Evolutionary conservation across 1,284 basidiomycete species (phyloP).

Genomic region (Cystobasidium sp.): DNA sequence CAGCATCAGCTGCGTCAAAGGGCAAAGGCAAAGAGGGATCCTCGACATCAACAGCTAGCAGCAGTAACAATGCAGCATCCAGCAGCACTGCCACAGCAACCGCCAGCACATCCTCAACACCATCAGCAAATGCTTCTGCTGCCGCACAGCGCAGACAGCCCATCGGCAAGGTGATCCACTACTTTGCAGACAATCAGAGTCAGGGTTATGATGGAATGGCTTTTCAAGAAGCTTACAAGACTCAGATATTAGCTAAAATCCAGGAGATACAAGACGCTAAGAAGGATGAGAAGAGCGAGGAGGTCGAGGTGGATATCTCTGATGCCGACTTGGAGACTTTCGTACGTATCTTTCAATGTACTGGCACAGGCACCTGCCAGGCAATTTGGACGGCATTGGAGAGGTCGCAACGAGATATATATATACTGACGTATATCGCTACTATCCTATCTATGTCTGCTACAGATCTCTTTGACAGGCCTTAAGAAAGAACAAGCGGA

Average conservation of each 20-base stretch:
- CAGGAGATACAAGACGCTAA: conserved; percentile 18
- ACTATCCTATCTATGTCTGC: neutral
- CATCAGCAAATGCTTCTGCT: conserved; percentile 4
- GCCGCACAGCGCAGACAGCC: conserved; percentile 20
- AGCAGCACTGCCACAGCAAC: neutral
- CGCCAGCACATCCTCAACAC: neutral
- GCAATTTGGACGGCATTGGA: neutral
- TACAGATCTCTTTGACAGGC: conserved; percentile 19
- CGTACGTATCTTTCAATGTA: neutral
- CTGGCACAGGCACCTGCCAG: neutral
- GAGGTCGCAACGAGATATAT: neutral
- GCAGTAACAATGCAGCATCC: conserved; percentile 6
- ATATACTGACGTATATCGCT: neutral
- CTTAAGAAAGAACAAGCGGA: conserved; percentile 11
- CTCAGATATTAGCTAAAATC: conserved; percentile 5
- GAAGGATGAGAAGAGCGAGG: neutral
- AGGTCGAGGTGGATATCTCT: neutral
- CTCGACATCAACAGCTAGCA: neutral
- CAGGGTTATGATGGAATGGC: conserved; percentile 28
- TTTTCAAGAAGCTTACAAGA: conserved; percentile 33
- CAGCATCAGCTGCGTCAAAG: conserved; percentile 22
- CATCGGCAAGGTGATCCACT: conserved; percentile 33
- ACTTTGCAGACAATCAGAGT: conserved; percentile 28
- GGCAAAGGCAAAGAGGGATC: conserved; percentile 32
- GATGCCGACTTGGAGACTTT: conserved; percentile 18